Base-by-base conservation (phyloP, 23 red algal species). In the Gracilaria caudata region DNA sequence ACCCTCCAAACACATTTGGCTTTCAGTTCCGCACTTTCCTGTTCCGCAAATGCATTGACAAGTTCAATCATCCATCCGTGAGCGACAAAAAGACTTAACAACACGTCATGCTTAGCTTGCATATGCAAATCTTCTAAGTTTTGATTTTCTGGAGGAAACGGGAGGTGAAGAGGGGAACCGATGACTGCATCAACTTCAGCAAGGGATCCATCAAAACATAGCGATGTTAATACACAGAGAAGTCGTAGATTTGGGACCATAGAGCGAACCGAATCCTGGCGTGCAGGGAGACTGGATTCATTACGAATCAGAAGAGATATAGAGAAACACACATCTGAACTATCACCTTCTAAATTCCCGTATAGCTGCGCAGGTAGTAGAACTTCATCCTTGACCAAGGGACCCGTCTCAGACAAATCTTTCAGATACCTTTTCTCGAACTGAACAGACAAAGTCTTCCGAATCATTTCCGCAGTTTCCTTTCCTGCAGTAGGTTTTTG, bases 31-130 rank as follows among this genome's bases (percentile, higher is more conserved):
- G 61, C 35, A 23, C 65, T 82, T 49, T 81, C 78, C 63, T 91
- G 87, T 41, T 57, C 78, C 16, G 87, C 75, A 73, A 91, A 91
- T 26, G 56, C 78, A 36, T 91, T 91, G n/a, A 91, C 45, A 30
- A 91, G 77, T 74, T 91, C 87, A 41, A 91, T 77, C 32, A 91
- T 39, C 87, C 87, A 91, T 51, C 77, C 87, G 54, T 91, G 78
- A 12, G 77, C 87, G 26, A 75, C 51, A 45, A 91, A 91, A n/a
- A 91, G 64, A 82, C 65, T 82, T 13, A 82, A 25, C 56, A 91
- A 63, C 24, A 75, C 32, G 35, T 82, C 78, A 29, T n/a, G 21
- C 37, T 73, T 81, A 33, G 77, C 87, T 45, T 51, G 30, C 20
- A 32, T 57, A 34, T 38, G 35, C 29, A 91, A 38, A 20, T 82